A percentile compares a stretch with the other conserved stretches of the same genome.
Conservation (phyloP, 257 asterid genomes). For the Linaria vulgaris region DNA sequence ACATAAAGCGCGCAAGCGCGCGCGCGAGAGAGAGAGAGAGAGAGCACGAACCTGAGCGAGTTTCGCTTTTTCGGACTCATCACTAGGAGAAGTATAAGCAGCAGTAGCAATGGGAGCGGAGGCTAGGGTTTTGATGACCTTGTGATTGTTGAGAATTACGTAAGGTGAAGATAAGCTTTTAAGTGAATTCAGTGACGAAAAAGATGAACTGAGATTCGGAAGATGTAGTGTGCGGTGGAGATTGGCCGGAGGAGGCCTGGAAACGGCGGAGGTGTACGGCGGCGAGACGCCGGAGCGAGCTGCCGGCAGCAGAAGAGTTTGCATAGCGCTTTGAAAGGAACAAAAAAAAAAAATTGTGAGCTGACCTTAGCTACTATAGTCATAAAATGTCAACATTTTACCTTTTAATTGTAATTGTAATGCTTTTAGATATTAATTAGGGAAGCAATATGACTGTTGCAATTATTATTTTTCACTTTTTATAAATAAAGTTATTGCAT, state of each 20-base stretch:
- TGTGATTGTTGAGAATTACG: slow-evolving; percentile 27
- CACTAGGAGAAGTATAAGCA: slow-evolving; percentile 48
- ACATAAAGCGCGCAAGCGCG: neutral
- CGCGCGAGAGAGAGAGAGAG: slow-evolving; percentile 10
- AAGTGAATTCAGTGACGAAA: slow-evolving; percentile 37
- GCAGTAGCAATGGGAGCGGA: slow-evolving; percentile 49
- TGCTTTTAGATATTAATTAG: too few species aligned
- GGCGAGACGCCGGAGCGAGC: slow-evolving; percentile 52
- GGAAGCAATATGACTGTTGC: too few species aligned
- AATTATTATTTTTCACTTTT: too few species aligned
- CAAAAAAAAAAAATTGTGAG: too few species aligned
- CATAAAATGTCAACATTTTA: too few species aligned
- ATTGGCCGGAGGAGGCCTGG: slow-evolving; percentile 19
- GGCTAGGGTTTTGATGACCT: slow-evolving; percentile 43
- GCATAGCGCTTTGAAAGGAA: slow-evolving; percentile 45
- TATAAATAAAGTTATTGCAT: too few species aligned
- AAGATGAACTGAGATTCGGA: slow-evolving; percentile 33
- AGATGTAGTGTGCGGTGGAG: slow-evolving; percentile 28
- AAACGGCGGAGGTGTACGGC: slow-evolving; percentile 33
- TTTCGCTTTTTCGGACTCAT: slow-evolving; percentile 74
- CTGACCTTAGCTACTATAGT: too few species aligned
- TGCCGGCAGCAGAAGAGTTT: slow-evolving; percentile 75
- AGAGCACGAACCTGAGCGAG: slow-evolving; percentile 72
- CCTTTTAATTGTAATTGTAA: too few species aligned
- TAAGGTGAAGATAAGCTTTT: slow-evolving; percentile 38